These are phyloP conservation scores for Cornus controversa DNA, from an alignment of 148 eudicot species.

Conservation along the genomic window DNA sequence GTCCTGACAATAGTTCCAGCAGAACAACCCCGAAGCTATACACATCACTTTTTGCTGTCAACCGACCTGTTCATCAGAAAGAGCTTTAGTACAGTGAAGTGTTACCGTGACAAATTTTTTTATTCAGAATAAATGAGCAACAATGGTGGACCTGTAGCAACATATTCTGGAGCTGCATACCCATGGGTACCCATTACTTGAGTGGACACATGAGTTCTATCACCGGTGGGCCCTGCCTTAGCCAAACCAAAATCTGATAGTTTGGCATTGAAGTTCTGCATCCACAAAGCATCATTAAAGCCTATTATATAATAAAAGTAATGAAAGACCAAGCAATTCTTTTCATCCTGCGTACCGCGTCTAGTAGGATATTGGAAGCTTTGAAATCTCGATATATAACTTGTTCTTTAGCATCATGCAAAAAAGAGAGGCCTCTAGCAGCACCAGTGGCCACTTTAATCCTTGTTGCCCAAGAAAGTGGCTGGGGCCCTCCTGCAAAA, in stretches of 20 bases:
- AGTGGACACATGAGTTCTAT: conserved; percentile 60
- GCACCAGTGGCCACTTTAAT: conserved; percentile 82
- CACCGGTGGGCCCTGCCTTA: conserved; percentile 69
- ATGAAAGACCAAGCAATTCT: not conserved
- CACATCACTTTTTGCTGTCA: conserved; percentile 71
- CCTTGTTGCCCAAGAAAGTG: conserved; percentile 75
- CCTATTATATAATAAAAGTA: not conserved
- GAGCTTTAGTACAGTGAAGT: not conserved
- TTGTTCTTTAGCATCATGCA: conserved; percentile 72
- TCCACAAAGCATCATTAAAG: not conserved
- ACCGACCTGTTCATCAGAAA: conserved; percentile 51
- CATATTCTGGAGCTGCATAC: conserved; percentile 68
- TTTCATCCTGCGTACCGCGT: conserved; percentile 41
- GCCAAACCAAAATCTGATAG: conserved; percentile 71
- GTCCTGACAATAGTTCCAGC: conserved; percentile 70
- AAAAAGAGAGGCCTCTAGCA: conserved; percentile 72
- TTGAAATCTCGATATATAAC: conserved; percentile 82
- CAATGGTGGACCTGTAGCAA: conserved; percentile 46
- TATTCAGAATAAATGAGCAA: not conserved
- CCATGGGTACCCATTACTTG: conserved; percentile 67
- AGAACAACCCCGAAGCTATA: conserved; percentile 83
- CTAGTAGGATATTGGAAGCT: conserved; percentile 75
- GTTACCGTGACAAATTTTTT: not conserved
- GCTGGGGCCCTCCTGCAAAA: conserved; percentile 68
- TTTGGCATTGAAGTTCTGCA: conserved; percentile 61